Evolutionary conservation across 1,284 basidiomycete species (phyloP), one percentile per base, ranked within the genome.

Genomic region (Leccinum angustisporum): DNA sequence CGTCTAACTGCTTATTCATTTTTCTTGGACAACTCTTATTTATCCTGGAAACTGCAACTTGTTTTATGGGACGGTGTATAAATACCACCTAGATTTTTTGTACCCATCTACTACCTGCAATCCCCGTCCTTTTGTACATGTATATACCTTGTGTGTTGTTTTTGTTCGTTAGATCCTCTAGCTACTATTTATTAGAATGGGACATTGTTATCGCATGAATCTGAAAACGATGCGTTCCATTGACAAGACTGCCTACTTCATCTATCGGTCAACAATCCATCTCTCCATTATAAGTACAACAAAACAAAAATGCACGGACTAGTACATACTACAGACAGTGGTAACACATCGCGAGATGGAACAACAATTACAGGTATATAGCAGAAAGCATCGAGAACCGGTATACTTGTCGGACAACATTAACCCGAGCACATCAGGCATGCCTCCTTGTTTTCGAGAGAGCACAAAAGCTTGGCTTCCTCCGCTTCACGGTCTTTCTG

Each of bases 371-470:
- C 31, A 62, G 36, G 40, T 52, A 55, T 59, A 62, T 53, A 63
- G 46, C 56, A 58, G 4, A 67, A 21, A 56, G 34, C 31, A 55
- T 8, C 2, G 46, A 48, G 31, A 51, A 61, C 51, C 11, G 25
- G 36, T 16, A 51, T 18, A 14, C 50, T 58, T 56, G 7, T 40
- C 30, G 25, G 18, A 21, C n/a, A 51, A 36, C 18, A 36, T 84
- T 75, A 91, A 61, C 87, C 89, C 65, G 91, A 93, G 77, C 91
- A 93, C 91, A 93, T 93, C 71, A 92, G 68, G 69, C 91, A 93
- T 2, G 88, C 91, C 61, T 93, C 91, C 80, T 93, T 93, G 77
- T 97, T 97, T 76, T 95, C 92, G 43, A 97, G 65, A 56, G 90
- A 92, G 73, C 95, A 97, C 70, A 84, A 75, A 60, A 97, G 75